A percentile compares a stretch with the other conserved stretches of the same genome.
Conservation (phyloP, 495 filamentous ascomycete species). For the Aspergillus haitiensis region DNA sequence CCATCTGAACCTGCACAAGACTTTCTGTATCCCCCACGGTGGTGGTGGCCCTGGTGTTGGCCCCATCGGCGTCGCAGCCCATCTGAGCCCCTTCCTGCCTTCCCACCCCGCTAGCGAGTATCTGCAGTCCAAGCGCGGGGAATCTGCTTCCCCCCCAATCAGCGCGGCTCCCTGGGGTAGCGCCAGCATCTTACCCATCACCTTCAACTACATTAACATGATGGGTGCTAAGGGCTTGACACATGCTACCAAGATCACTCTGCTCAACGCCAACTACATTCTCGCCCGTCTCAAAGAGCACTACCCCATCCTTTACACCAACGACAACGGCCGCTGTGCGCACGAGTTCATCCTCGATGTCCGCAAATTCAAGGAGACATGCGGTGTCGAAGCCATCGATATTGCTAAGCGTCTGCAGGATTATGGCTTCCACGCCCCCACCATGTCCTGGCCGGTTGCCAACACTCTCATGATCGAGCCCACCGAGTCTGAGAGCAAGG, state of each 20-base stretch:
- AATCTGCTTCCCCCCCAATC: constrained; percentile 62
- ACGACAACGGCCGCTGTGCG: constrained; percentile 81
- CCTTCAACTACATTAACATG: constrained; percentile 96
- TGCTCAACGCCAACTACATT: constrained; percentile 98
- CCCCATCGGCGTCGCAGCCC: constrained; percentile 87
- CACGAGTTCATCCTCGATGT: constrained; percentile 98
- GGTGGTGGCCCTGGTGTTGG: constrained; percentile 95
- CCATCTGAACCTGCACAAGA: constrained; percentile 98
- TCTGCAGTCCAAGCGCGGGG: constrained; percentile 61
- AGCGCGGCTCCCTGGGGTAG: constrained; percentile 88
- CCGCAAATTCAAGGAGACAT: constrained; percentile 78
- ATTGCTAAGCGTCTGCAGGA: constrained; percentile 97
- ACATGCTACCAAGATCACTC: constrained; percentile 90
- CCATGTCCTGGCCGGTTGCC: constrained; percentile 96
- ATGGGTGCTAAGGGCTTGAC: constrained; percentile 91
- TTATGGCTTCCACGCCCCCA: constrained; percentile 97
- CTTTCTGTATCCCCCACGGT: constrained; percentile 98
- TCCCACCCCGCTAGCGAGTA: constrained; percentile 60
- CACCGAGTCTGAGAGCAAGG: constrained; percentile 90
- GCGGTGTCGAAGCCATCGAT: constrained; percentile 91
- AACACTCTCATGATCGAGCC: constrained; percentile 99
- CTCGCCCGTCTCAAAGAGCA: constrained; percentile 85
- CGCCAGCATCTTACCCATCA: constrained; percentile 93
- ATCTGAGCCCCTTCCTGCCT: constrained; percentile 78
- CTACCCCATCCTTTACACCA: constrained; percentile 92